Percentiles rank a stretch among this genome's conserved stretches.
Evolutionary conservation across 768 basidiomycete genomes (phyloP).

Genomic region (Ramaria sp.): DNA sequence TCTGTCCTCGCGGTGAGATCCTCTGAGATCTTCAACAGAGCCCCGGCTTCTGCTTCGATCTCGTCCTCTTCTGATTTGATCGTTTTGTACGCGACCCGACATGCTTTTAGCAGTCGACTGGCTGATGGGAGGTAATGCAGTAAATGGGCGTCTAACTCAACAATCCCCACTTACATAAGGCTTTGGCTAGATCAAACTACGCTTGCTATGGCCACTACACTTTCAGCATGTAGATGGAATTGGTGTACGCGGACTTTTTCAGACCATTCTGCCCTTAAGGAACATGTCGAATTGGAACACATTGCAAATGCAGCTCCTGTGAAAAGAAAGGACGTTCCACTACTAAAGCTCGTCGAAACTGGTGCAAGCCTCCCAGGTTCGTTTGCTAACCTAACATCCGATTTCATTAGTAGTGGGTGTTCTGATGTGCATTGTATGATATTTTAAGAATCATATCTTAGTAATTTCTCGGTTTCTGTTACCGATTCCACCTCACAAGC

Average conservation of each 20-base stretch:
- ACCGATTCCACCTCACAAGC: background rate
- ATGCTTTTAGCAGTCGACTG: background rate
- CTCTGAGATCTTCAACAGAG: background rate
- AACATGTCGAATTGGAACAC: slow-evolving; percentile 2
- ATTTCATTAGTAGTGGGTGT: background rate
- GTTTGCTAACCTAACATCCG: background rate
- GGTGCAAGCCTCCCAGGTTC: background rate
- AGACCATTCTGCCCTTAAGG: background rate
- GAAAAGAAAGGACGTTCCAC: background rate
- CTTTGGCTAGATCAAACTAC: too few species aligned
- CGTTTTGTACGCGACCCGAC: background rate
- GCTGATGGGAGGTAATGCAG: background rate
- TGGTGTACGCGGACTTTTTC: slow-evolving; percentile 5
- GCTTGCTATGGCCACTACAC: background rate
- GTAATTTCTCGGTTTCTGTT: background rate
- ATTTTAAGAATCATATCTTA: background rate
- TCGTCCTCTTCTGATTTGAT: background rate
- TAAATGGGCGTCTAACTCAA: background rate
- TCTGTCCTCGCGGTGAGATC: background rate
- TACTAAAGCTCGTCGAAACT: background rate
- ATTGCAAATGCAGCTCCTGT: background rate
- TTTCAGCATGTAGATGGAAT: slow-evolving; percentile 3
- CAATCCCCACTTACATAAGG: too few species aligned
- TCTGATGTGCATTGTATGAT: background rate
- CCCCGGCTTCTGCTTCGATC: background rate